Conservation (phyloP, 352 stramenopile species). For the Phytophthora hibernalis region DNA sequence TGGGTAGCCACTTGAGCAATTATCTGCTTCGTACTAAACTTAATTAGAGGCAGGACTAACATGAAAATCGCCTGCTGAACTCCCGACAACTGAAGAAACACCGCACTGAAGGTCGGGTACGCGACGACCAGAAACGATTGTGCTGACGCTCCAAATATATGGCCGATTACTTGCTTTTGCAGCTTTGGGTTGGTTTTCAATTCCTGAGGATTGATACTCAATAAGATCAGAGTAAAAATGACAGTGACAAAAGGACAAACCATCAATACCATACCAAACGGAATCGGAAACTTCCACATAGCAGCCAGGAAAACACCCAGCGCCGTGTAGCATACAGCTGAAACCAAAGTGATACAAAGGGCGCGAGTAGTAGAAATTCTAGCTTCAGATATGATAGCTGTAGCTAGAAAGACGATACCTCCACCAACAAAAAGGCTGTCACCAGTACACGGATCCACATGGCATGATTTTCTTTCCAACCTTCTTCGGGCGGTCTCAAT, state of each 20-base stretch:
- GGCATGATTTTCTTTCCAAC: constrained; percentile 22
- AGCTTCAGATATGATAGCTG: constrained; percentile 12
- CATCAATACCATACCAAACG: constrained; percentile 32
- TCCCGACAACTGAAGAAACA: constrained; percentile 22
- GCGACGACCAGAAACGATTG: constrained; percentile 33
- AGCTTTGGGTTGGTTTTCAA: constrained; percentile 21
- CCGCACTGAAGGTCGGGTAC: constrained; percentile 34
- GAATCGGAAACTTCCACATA: constrained; percentile 36
- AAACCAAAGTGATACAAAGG: constrained; percentile 8
- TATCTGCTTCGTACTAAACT: constrained; percentile 38
- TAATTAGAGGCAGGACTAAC: constrained; percentile 29
- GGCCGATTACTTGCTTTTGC: constrained; percentile 19
- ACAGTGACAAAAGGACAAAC: constrained; percentile 23
- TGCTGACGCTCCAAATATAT: constrained; percentile 13
- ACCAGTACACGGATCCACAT: constrained; percentile 28
- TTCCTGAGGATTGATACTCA: constrained; percentile 16
- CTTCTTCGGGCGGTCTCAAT: constrained; percentile 11
- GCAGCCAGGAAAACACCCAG: constrained; percentile 17
- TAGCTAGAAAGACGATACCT: constrained; percentile 18
- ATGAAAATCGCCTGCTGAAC: constrained; percentile 27
- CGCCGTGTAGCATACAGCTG: constrained; percentile 23
- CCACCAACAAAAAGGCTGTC: constrained; percentile 18
- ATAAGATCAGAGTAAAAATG: constrained; percentile 22
- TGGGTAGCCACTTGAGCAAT: constrained; percentile 17
- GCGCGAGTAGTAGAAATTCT: constrained; percentile 11